Base-by-base conservation (phyloP, 805 yeast genomes). In the Schwanniomyces polymorphus region DNA sequence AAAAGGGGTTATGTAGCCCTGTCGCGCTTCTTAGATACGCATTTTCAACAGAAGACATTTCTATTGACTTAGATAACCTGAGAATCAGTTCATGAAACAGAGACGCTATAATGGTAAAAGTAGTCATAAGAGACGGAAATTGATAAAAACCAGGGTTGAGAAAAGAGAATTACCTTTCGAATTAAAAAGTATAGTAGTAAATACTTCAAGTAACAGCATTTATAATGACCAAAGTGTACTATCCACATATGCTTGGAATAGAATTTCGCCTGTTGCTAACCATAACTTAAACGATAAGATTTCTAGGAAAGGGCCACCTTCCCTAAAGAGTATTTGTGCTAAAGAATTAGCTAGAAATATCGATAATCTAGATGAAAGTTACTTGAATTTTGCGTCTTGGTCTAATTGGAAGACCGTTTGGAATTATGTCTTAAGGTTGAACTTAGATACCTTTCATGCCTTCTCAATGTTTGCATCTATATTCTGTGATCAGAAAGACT, bases 331-430 rank as follows among this genome's bases (percentile, higher is more conserved):
- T 34, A 28, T 63, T 2, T 68, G 74, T 47, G 63, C 68, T 6
- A 50, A 50, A 7, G 47, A 49, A n/a, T 39, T 72, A 11, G 75
- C 75, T 1, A 47, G 41, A 4, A 61, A 70, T 41, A 58, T 60
- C 2, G 56, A 61, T 5, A 43, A 47, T 7, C 18, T 70, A n/a
- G 57, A 55, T 17, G 23, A 50, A 0, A 38, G 50, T 0, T 52
- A 60, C 41, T 48, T 72, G 10, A 52, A 53, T 6, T 47, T 52
- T 12, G 64, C 65, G 1, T 53, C 72, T 6, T 59, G 42, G 57
- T 38, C 60, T 12, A 61, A 65, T 48, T 64, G 74, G 64, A 48
- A 40, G 14, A 28, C 50, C 16, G 70, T 73, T 2, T 73, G 78
- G 78, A 51, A 54, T 3, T 25, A 47, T 18, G 55, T 72, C 2